Percentiles rank a stretch among this genome's conserved stretches.
phyloP scores from a whole-genome alignment of 106 monocot genomes.

The Posidonia australis region DNA sequence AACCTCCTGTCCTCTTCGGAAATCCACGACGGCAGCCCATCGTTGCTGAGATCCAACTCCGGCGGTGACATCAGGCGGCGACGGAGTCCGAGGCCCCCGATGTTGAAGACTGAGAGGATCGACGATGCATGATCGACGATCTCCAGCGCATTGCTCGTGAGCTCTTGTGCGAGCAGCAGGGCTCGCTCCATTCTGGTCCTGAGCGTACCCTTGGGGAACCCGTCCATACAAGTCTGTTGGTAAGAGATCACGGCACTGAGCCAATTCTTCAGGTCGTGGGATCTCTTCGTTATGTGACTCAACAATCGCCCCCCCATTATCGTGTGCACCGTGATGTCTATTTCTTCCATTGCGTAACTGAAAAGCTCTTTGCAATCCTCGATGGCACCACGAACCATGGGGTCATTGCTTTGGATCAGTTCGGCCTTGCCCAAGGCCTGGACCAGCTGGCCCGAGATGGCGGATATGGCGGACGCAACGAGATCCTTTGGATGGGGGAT shows the following conservation, averaged over 20 bases:
- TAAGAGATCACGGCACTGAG: constrained; percentile 71
- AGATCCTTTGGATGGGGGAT: constrained; percentile 40
- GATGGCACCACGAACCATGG: constrained; percentile 36
- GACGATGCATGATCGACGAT: constrained; percentile 31
- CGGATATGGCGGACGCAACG: constrained; percentile 40
- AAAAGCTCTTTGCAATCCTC: constrained; percentile 47
- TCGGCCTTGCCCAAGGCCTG: constrained; percentile 30
- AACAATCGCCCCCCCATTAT: constrained; percentile 18
- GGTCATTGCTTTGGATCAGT: constrained; percentile 28
- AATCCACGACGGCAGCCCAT: background rate
- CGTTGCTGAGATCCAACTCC: constrained; percentile 23
- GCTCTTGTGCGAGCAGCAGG: constrained; percentile 37
- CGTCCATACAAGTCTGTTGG: constrained; percentile 77
- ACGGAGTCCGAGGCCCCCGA: no score
- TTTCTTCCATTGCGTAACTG: constrained; percentile 35
- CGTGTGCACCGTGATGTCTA: constrained; percentile 22
- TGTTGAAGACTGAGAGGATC: constrained; percentile 15
- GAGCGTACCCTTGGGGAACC: constrained; percentile 59
- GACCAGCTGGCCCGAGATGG: constrained; percentile 23
- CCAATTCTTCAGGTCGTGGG: constrained; percentile 55
- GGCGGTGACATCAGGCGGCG: background rate
- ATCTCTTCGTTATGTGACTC: constrained; percentile 26
- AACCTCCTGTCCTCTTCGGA: constrained; percentile 29
- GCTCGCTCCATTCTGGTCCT: constrained; percentile 55
- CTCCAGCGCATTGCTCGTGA: constrained; percentile 81